phyloP scores from a whole-genome alignment of 306 rosid genomes.

The Cyclanthera cordifolia region DNA sequence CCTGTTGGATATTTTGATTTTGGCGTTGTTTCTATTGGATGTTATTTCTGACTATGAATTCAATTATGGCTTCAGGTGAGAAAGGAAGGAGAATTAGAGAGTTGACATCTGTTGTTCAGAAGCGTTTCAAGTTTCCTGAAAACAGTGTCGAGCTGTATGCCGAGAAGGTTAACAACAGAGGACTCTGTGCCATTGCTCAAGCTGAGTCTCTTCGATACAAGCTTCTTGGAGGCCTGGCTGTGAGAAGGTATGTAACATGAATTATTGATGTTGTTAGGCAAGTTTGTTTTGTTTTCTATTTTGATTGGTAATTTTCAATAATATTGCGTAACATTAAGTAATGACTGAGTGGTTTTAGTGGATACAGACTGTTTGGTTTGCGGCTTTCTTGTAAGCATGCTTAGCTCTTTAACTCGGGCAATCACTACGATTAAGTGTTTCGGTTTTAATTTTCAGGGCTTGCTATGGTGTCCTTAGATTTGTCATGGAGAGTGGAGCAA shows the following conservation, averaged over 20 bases:
- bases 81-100: constrained; percentile 74
- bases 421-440: background rate
- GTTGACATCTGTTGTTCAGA: constrained; percentile 66
- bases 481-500: constrained; percentile 75
- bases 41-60: background rate
- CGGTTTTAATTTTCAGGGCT: constrained; percentile 33
- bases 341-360: background rate
- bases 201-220: no score
- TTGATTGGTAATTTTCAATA: background rate
- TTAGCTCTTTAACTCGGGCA: background rate
- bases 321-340: background rate
- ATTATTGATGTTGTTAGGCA: background rate
- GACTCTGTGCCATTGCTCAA: no score
- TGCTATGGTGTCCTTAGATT: constrained; percentile 77
- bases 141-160: no score
- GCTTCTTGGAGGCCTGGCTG: no score
- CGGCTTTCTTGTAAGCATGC: background rate
- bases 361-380: background rate
- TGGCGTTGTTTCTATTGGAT: background rate
- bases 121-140: constrained; percentile 57
- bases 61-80: constrained; percentile 35
- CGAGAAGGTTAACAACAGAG: no score
- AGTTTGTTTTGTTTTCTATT: background rate
- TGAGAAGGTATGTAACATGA: background rate
- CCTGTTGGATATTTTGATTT: background rate